Evolutionary conservation across 805 yeast species (phyloP), one percentile per base, ranked within the genome.

Genomic region (Candida maltosa): DNA sequence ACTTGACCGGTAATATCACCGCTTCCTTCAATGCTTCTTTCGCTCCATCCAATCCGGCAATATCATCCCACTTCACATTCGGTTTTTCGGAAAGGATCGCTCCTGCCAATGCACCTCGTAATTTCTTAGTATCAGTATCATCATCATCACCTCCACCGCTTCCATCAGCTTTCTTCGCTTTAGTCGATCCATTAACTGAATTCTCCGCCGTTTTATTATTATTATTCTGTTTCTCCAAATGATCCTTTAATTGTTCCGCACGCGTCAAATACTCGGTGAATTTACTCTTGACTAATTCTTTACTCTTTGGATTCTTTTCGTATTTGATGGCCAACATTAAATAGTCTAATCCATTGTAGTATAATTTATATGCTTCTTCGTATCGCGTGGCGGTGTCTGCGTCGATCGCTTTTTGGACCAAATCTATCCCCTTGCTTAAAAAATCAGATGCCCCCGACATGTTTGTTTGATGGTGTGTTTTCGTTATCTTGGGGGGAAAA

Each of bases 11-110:
- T 42, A 93, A 69, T 25, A 93, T 93, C 26, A 93, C 98, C 0
- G 97, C 97, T 64, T 93, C 98, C 58, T 93, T 93, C 39, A 93
- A 69, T 0, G 98, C 95, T 48, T 91, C 97, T 52, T 93, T 93
- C 6, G 98, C 98, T 20, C 79, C 76, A 44, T 91, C 97, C 42
- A 93, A 70, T 18, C 98, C 98, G 1, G 98, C 98, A 44, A 93
- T 83, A 55, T 93, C 98, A 46, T 77, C 81, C 98, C 98, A 93
- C 46, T 75, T 73, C 19, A 93, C 91, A 52, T 93, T 83, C 16
- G 98, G 98, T 41, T 78, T 89, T 51, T 91, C 97, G 25, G 89
- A 75, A 33, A 93, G 68, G 42, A 93, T 89, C 0, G 97, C 95
- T 2, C 95, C 89, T 0, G 95, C 83, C 35, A 93, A 68, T 0